Conservation (phyloP, 176 grass and related monocot genomes). For the Juncus inflexus region DNA sequence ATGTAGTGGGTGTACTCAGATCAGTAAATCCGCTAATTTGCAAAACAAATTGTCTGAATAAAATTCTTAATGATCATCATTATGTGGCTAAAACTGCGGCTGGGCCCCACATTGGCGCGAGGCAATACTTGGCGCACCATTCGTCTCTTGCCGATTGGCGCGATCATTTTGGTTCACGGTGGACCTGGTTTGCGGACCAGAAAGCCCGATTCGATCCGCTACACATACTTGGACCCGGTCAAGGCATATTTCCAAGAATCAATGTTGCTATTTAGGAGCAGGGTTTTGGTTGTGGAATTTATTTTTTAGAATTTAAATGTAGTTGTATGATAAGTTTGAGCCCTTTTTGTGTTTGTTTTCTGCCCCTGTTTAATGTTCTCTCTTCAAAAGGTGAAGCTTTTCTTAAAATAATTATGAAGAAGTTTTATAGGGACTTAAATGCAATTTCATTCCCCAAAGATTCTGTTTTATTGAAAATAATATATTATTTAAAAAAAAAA, state of each 20-base stretch:
- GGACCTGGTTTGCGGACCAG: constrained; percentile 46
- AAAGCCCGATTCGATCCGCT: constrained; percentile 56
- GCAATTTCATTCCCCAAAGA: too few species aligned
- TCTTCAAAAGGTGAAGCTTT: not conserved
- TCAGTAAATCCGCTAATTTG: constrained; percentile 53
- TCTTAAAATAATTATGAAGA: too few species aligned
- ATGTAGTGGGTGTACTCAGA: constrained; percentile 59
- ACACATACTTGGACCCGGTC: constrained; percentile 58
- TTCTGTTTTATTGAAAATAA: too few species aligned
- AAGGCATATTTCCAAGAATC: constrained; percentile 49
- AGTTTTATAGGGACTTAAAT: too few species aligned
- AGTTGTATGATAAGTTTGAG: not conserved
- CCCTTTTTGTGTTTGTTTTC: not conserved
- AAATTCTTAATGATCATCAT: constrained; percentile 49
- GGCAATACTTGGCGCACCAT: constrained; percentile 66
- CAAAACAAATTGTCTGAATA: constrained; percentile 41
- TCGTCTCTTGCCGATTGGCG: constrained; percentile 51
- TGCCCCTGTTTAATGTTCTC: not conserved
- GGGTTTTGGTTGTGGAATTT: not conserved
- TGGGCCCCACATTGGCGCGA: constrained; percentile 43
- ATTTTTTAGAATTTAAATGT: not conserved
- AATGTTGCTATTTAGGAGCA: not conserved
- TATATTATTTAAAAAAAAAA: too few species aligned
- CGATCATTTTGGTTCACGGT: constrained; percentile 48
- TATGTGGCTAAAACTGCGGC: constrained; percentile 40